Evolutionary conservation across 768 basidiomycete species (phyloP), one percentile per base, ranked within the genome.

Genomic region (Mycena leptocephala): DNA sequence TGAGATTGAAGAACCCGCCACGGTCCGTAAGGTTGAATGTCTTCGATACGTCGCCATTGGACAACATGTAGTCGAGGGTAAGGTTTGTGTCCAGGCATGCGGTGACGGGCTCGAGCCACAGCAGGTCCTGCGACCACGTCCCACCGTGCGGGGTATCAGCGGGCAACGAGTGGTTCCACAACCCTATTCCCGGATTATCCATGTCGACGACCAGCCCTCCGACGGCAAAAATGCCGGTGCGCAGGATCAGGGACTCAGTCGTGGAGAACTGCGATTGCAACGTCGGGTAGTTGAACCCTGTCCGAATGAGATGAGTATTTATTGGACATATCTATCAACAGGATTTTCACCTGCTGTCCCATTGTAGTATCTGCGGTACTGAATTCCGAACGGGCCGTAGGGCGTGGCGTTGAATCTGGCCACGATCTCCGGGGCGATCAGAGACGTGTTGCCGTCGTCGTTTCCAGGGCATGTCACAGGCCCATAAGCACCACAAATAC

Each of bases 91-190:
- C 71, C 63, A 79, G 74, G 30, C 79, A 81, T 32, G 72, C 22
- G 16, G 81, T 75, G 24, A 78, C 79, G 16, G 81, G 81, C 72
- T 81, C 81, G 9, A 69, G 35, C 63, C 81, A 81, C 20, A 81
- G 66, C 48, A 81, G 41, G 14, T 81, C 79, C 26, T 79, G 72
- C 2, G 78, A 76, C 81, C 81, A 81, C 13, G 63, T 58, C 4
- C 35, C 78, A 3, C 81, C 81, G 2, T 67, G 11, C n/a, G 53
- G 13, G 11, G 59, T 26, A 2, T 72, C 46, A 0, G 24, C 24
- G 16, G 78, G 78, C 2, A 79, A 20, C 5, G 75, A 76, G 72
- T 76, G 75, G 68, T 76, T 79, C 72, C 63, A 76, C 30, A 79
- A 62, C n/a, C 78, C 78, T 26, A 79, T 30, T 18, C 63, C 78